These are phyloP conservation scores for Stemphylium beticola DNA, from an alignment of 2,329 filamentous ascomycete species.

Conservation along the genomic window DNA sequence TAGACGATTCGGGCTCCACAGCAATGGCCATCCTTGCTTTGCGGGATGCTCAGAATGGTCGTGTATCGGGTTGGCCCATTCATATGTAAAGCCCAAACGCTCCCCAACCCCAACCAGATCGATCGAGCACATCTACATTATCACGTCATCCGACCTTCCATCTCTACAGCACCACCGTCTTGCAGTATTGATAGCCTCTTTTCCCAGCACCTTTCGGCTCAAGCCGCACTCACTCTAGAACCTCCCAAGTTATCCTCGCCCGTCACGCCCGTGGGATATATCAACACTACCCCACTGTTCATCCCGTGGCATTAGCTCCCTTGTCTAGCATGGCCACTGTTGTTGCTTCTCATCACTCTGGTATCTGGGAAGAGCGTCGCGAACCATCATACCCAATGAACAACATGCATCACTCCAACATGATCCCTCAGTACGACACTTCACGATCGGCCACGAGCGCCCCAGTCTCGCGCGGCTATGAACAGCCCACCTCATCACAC, in stretches of 20 bases:
- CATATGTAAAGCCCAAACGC: conserved; percentile 46
- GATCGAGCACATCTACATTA: conserved; percentile 38
- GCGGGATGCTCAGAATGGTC: conserved; percentile 37
- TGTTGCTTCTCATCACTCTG: conserved; percentile 45
- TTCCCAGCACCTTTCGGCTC: conserved; percentile 31
- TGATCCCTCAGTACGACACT: conserved; percentile 41
- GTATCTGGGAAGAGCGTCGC: conserved; percentile 44
- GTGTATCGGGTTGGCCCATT: conserved; percentile 31
- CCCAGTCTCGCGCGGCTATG: conserved; percentile 35
- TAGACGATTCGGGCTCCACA: conserved; percentile 40
- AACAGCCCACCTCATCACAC: conserved; percentile 37
- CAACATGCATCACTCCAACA: conserved; percentile 38
- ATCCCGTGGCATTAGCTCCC: conserved; percentile 24
- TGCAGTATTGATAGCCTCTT: conserved; percentile 28
- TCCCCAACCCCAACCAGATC: conserved; percentile 33
- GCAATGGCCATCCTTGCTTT: conserved; percentile 43
- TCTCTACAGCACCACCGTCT: conserved; percentile 26
- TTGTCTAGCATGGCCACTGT: conserved; percentile 46
- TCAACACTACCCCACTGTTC: conserved; percentile 26
- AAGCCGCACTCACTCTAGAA: conserved; percentile 29
- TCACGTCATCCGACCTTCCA: conserved; percentile 36
- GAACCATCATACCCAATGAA: conserved; percentile 39
- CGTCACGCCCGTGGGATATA: conserved; percentile 24
- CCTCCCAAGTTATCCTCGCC: conserved; percentile 25
- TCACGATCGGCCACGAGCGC: conserved; percentile 33